Evolutionary conservation across 768 basidiomycete genomes (phyloP), one percentile per base, ranked within the genome.

Genomic region (Phaffia australis): DNA sequence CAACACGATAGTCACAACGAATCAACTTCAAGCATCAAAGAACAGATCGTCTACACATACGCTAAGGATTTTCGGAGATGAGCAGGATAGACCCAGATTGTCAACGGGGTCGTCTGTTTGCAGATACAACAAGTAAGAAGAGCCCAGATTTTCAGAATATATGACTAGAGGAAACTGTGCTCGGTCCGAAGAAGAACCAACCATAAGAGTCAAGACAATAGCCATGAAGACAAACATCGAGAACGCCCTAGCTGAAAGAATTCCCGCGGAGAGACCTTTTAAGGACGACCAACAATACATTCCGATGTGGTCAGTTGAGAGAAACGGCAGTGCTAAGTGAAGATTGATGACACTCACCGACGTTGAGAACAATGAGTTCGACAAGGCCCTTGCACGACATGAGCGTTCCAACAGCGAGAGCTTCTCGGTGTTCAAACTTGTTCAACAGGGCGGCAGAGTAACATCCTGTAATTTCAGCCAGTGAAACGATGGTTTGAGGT

Each of bases 321-420:
- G 47, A 27, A 29, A 3, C 5, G n/a, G 57, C 25, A n/a, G 14
- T 30, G n/a, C 5, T 35, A 9, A 72, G 83, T 80, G 56, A 87
- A 79, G 64, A 88, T 84, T 16, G 77, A 2, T 88, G 88, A 68
- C 79, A 75, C 9, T 88, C 79, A 59, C 91, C 91, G 69, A 93
- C 84, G 73, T 95, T 95, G 72, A 93, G 82, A 9, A 92, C 90
- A 70, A 95, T 92, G 32, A 93, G 83, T 74, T 93, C 90, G 29
- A 92, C 89, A 5, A 95, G 80, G 63, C 77, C 75, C 77, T 94
- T 89, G 79, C 88, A 90, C 75, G 83, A 84, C 91, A 95, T 95
- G 29, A 95, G 77, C 59, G 85, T 81, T 3, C 91, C 91, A 65
- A 93, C 85, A 6, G 90, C 88, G 27, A 84, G 83, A 1, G 84